These are phyloP conservation scores for Clonostachys sp. DNA, from an alignment of 2,329 filamentous ascomycete genomes.

Conservation along the genomic window DNA sequence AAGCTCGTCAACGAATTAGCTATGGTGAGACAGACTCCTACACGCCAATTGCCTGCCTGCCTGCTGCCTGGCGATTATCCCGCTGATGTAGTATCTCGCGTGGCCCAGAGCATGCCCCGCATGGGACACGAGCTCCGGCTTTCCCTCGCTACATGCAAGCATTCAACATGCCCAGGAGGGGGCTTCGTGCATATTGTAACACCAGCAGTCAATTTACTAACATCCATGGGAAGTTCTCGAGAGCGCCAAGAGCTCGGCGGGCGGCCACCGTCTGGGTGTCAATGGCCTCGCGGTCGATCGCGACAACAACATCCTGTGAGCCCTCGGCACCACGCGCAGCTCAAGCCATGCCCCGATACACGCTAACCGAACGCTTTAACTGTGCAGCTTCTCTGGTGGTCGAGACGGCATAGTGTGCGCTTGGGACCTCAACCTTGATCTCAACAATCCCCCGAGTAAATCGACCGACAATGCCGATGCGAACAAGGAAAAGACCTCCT, in stretches of 20 bases:
- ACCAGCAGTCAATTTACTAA: conserved; percentile 1
- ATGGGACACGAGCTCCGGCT: neutral
- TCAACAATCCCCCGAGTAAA: conserved; percentile 22
- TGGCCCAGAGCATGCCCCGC: neutral
- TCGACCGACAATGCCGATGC: conserved; percentile 14
- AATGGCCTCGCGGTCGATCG: conserved; percentile 89
- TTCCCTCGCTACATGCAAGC: neutral
- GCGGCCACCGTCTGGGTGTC: conserved; percentile 88
- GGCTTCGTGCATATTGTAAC: neutral
- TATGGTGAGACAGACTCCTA: conserved; percentile 46
- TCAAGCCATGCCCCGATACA: neutral
- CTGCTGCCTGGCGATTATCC: too few species aligned
- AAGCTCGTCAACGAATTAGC: conserved; percentile 65
- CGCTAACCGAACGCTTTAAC: conserved; percentile 13
- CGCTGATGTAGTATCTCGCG: conserved; percentile 5
- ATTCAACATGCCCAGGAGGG: neutral
- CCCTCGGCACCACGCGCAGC: conserved; percentile 1
- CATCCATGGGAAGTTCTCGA: conserved; percentile 44
- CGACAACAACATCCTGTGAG: conserved; percentile 81
- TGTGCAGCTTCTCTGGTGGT: conserved; percentile 81
- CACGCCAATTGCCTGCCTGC: conserved; percentile 1
- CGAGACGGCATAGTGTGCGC: conserved; percentile 94
- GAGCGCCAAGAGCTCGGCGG: conserved; percentile 53
- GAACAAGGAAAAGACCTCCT: conserved; percentile 33
- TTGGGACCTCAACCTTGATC: conserved; percentile 80